phyloP scores from a whole-genome alignment of 2,329 filamentous ascomycete genomes.

The Sporothrix humicola region DNA sequence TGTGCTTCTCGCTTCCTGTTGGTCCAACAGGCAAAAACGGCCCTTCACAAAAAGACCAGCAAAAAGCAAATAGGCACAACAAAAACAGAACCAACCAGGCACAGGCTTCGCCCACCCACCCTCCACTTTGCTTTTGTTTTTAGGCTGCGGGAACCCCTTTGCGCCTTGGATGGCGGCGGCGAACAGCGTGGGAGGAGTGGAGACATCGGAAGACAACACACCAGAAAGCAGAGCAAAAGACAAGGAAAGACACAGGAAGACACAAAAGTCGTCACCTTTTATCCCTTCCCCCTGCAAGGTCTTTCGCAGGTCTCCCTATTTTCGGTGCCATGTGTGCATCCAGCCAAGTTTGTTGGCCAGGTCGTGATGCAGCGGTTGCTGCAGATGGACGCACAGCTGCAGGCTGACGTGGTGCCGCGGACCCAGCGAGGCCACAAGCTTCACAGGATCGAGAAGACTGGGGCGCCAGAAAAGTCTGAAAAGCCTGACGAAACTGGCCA shows the following conservation, averaged over 20 bases:
- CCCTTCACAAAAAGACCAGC: neutral
- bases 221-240: neutral
- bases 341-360: neutral
- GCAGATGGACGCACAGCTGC: neutral
- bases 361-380: slow-evolving; percentile 19
- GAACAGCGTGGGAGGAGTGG: slow-evolving; percentile 26
- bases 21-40: slow-evolving; percentile 17
- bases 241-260: neutral
- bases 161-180: slow-evolving; percentile 5
- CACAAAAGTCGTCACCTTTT: slow-evolving; percentile 13
- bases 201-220: slow-evolving; percentile 25
- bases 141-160: slow-evolving; percentile 23
- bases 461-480: neutral
- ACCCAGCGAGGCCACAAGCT: neutral
- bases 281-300: slow-evolving; percentile 28
- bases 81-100: neutral
- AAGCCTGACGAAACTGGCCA: too few species aligned
- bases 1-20: slow-evolving; percentile 17
- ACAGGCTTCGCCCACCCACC: slow-evolving; percentile 13
- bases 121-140: slow-evolving; percentile 13
- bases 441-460: neutral
- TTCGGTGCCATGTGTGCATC: slow-evolving; percentile 24
- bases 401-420: slow-evolving; percentile 29
- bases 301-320: slow-evolving; percentile 14
- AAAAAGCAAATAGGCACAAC: neutral